Base-by-base conservation (phyloP, 257 asterid genomes). In the Orobanche coerulescens region DNA sequence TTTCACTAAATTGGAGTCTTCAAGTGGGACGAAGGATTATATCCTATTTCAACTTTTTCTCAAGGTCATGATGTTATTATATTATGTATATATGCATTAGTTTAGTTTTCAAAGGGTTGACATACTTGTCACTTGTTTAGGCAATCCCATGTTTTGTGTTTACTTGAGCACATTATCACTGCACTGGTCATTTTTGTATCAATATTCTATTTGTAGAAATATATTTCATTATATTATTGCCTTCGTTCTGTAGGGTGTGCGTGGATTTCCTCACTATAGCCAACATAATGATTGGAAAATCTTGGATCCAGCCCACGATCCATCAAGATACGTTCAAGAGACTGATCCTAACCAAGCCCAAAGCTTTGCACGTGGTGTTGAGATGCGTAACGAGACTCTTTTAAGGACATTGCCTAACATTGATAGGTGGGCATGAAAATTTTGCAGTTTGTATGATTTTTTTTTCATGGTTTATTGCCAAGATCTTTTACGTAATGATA, bases 401-500 rank as follows among this genome's bases (percentile, higher is more conserved):
- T 60, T 57, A 43, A 73, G 71, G 78, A 68, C 73, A 3, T 54
- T 76, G 52, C 66, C 83, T 53, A 71, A 73, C 39, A 51, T 57
- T 68, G 81, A 77, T 64, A 85, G 95, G 96, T 85, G 61, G 69
- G 81, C 63, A 44, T 74, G 66, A 70, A 49, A 50, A 13, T 59
- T 18, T 49, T 39, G 13, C 20, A 43, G 25, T 66, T 66, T 9
- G 46, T 67, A 61, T 65, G 50, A 57, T 61, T 19, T 20, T n/a
- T 53, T 50, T 20, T 54, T 67, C 22, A 6, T 47, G 61, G 13
- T 19, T 65, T 44, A 26, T 16, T 30, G 13, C 48, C 30, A 5
- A 19, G 12, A 16, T 26, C 13, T 28, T 25, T 23, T 44, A 37
- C 62, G 60, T 64, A 39, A 62, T 16, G 51, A 42, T 28, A 39